phyloP scores from a whole-genome alignment of 805 yeast species.

The Zygosaccharomyces lentus region DNA sequence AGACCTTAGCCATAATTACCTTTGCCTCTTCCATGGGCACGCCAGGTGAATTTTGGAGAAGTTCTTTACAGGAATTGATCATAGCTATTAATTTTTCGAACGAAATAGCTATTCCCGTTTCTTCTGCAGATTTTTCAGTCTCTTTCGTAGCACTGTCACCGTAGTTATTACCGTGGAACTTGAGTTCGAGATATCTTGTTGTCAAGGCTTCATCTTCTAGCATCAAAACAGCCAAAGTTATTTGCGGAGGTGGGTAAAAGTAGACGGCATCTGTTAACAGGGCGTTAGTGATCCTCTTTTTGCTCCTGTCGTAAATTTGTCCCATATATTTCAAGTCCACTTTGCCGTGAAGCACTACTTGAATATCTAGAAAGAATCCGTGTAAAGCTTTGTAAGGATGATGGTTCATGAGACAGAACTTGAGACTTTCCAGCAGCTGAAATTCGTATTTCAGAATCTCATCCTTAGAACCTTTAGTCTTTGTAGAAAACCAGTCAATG shows the following conservation, averaged over 20 bases:
- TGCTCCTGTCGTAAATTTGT: slow-evolving; percentile 64
- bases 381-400: slow-evolving; percentile 88
- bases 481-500: slow-evolving; percentile 69
- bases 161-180: slow-evolving; percentile 40
- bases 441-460: slow-evolving; percentile 79
- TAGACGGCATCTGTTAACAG: slow-evolving; percentile 73
- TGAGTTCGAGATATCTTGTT: slow-evolving; percentile 60
- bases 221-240: slow-evolving; percentile 82
- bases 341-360: slow-evolving; percentile 45
- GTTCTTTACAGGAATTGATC: slow-evolving; percentile 46
- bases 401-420: slow-evolving; percentile 78
- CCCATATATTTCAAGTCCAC: slow-evolving; percentile 59
- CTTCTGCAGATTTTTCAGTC: slow-evolving; percentile 13
- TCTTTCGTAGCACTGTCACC: slow-evolving; percentile 15
- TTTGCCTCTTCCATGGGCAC: slow-evolving; percentile 61
- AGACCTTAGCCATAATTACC: slow-evolving; percentile 57
- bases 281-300: slow-evolving; percentile 60
- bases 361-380: slow-evolving; percentile 91
- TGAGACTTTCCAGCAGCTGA: slow-evolving; percentile 62
- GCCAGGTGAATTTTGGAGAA: slow-evolving; percentile 41
- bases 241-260: slow-evolving; percentile 88
- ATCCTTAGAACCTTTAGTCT: slow-evolving; percentile 62
- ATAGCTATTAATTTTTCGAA: slow-evolving; percentile 44
- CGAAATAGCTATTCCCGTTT: slow-evolving; percentile 15
- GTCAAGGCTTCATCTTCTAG: slow-evolving; percentile 59